Evolutionary conservation across 306 rosid genomes (phyloP), one percentile per base, ranked within the genome.

Genomic region (Alnus glutinosa): DNA sequence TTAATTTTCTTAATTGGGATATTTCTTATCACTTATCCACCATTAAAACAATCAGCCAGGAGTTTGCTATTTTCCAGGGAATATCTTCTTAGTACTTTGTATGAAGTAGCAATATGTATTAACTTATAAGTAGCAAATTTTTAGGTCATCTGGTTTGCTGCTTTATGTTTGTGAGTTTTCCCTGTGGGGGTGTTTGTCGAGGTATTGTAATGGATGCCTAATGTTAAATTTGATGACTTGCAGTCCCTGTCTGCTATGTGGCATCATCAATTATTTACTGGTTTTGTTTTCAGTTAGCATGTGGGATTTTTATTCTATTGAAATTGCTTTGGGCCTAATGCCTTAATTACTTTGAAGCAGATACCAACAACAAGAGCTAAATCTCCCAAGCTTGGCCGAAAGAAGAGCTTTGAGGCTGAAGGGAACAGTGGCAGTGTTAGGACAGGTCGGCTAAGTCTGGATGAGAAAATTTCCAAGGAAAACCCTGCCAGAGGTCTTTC

Each of bases 351-450:
- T 49, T 74, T 73, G 69, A 80, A 84, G 81, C 87, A 96, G 99
- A 86, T 93, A 82, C 99, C 99, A 75, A 86, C 97, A 70, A 96
- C 99, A 77, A 91, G 99, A 89, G 91, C 99, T 63, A 96, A 93
- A 84, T 96, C 99, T 82, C 99, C 99, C 70, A 96, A 96, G 86
- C 97, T 96, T 62, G 98, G 99, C 57, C 94, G 99, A 6, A 93
- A 70, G 83, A 96, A 96, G 90, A 81, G 81, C 84, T 85, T 82
- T 10, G 97, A 87, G 57, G 51, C 88, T 72, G 93, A 77, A 75
- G 94, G 89, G 83, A 88, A 75, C 63, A 72, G 73, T 67, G 75
- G 81, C 62, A 79, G 72, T 71, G 83, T 71, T 84, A 90, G 75
- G 78, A 79, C 82, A 71, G 85, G 75, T 77, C 89, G 93, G 70